These are phyloP conservation scores for Bruguiera sexangula DNA, from an alignment of 345 rosid genomes.

Conservation along the genomic window DNA sequence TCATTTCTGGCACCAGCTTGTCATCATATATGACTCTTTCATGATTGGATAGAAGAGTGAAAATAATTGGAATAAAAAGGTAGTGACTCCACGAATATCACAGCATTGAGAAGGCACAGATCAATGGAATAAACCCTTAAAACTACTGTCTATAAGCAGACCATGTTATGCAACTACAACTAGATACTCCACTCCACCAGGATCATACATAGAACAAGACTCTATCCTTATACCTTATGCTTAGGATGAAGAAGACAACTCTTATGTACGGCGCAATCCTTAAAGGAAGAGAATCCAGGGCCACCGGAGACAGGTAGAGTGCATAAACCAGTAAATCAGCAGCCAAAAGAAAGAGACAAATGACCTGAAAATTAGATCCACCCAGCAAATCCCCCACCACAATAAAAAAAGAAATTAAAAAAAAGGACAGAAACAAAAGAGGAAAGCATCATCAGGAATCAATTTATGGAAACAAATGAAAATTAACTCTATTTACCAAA, in stretches of 20 bases:
- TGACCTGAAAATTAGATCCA: constrained; percentile 55
- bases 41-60: not conserved
- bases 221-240: constrained; percentile 54
- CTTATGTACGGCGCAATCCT: constrained; percentile 86
- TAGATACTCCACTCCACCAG: no score
- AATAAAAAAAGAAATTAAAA: constrained; percentile 6
- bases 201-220: not conserved
- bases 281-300: constrained; percentile 62
- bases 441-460: not conserved
- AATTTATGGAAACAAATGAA: not conserved
- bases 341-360: constrained; percentile 55
- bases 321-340: constrained; percentile 71
- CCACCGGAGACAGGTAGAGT: constrained; percentile 72
- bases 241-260: constrained; percentile 71
- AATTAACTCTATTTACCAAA: not conserved
- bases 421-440: not conserved
- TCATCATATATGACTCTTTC: not conserved
- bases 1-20: not conserved
- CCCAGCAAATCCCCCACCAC: not conserved
- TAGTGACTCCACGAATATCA: not conserved
- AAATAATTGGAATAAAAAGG: not conserved
- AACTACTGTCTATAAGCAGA: not conserved
- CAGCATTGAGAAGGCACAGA: not conserved
- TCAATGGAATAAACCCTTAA: not conserved
- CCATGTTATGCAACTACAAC: not conserved